Evolutionary conservation across 345 rosid genomes (phyloP), one percentile per base, ranked within the genome.

Genomic region (Combretum micranthum): DNA sequence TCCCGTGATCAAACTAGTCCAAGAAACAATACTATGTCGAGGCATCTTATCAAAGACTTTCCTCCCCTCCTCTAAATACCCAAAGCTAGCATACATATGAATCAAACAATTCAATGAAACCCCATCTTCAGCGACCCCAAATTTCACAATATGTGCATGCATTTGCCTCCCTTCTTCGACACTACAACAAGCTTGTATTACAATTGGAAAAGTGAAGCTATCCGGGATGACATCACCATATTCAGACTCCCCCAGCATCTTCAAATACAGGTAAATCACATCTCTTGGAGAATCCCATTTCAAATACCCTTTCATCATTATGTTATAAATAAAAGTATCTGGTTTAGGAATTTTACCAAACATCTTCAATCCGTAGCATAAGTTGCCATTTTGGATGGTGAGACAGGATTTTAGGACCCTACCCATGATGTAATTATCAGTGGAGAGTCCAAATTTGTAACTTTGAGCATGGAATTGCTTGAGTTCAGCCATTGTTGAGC

Each of bases 1-100:
- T 13, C 76, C 80, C 39, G 67, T 69, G n/a, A 79, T 75, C 72
- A 79, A 61, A 54, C 58, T 75, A 18, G 80, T 73, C 72, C 80
- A 69, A 50, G 83, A 66, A 55, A 75, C 72, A 49, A 58, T 56
- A 62, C 63, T 67, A 19, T 43, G 64, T 3, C 37, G 25, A 1
- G 59, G 62, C 65, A 71, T 67, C 42, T 55, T 53, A 23, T 72
- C 64, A 52, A 77, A 72, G 15, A 72, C 73, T 44, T 59, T 72
- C 66, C 72, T 69, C 2, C 76, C 82, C 47, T 77, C 75, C 52
- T 67, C 64, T 42, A 72, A 56, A 15, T 60, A 61, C 15, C 19
- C 63, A 48, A 69, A 69, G 37, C 52, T 56, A 13, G 66, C 72
- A 61, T 74, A 76, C 81, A 76, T 73, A 52, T 76, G 75, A 37